Evolutionary conservation across 257 asterid species (phyloP), one percentile per base, ranked within the genome.

Genomic region (Coffea eugenioides): DNA sequence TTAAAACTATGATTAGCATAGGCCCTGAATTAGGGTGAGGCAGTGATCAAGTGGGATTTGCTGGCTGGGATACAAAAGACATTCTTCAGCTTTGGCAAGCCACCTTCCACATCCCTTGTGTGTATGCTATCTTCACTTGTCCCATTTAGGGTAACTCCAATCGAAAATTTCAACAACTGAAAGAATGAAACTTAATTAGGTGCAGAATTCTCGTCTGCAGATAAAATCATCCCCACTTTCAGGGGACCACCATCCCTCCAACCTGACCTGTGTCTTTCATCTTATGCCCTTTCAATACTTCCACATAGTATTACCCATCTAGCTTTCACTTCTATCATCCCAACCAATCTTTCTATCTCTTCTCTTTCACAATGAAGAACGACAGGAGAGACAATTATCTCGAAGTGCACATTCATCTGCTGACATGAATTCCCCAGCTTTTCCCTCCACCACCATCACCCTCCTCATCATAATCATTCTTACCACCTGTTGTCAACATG

Each of bases 341-440:
- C 71, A 71, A 48, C 23, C 46, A 71, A 71, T n/a, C 43, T 52
- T 31, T 71, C 75, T 46, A 45, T 46, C 16, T 2, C 61, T 48
- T 46, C 16, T 31, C 16, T 12, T 71, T 11, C n/a, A 20, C 59
- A 71, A 71, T 71, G 75, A 71, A 71, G 61, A 71, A 71, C 34
- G 9, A 71, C 59, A n/a, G 61, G 48, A 48, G 34, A 71, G 23
- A 23, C 41, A 71, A n/a, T 3, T 71, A 23, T 5, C 2, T 21
- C 56, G 21, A 0, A 20, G 6, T 11, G 20, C 57, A 70, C 1
- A 21, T 20, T 70, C 36, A 43, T 21, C 57, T 3, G 74, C 27
- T 70, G 39, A 48, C 75, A 71, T 71, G 75, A 71, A 71, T 71
- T 71, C 75, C 13, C 36, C 49, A 48, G 61, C 75, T 71, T 71